Evolutionary conservation across 23 red algal species (phyloP), one percentile per base, ranked within the genome.

Genomic region (Gracilaria gracilis): DNA sequence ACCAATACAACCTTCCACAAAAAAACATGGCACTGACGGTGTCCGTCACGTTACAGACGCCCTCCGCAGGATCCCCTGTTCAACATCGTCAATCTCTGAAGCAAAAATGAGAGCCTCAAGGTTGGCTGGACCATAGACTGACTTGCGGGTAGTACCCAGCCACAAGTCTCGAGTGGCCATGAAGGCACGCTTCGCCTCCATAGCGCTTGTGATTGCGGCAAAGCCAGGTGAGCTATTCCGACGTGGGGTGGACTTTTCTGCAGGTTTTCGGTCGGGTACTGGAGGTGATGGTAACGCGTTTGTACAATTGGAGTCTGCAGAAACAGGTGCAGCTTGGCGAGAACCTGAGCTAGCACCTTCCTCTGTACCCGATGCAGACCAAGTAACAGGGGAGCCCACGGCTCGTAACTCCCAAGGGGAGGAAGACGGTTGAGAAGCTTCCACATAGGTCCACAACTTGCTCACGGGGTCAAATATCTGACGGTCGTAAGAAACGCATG

Each of bases 371-470:
- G 84, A 88, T 31, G 48, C 66, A 37, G 83, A 86, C 53, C 61
- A 73, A 17, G 70, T 75, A 40, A 88, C 84, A 25, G 66, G 66
- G 28, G 66, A 72, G 28, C 84, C 84, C 24, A 88, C 49, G 28
- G 84, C 71, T 42, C 65, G 64, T 35, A 82, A 59, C 53, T 82
- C 79, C 79, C 79, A 82, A 33, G 79, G 79, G 1, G 79, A 82
- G 0, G 84, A 88, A 16, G 84, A 75, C 25, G 84, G 84, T 20
- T 88, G 65, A 57, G 50, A 58, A 14, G 84, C 84, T 24, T 75
- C 84, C 20, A 88, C 84, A 77, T 88, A 88, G 9, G 70, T 88
- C 84, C 84, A 88, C 21, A 88, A 64, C 84, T 88, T 88, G 65
- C 70, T 88, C 17, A 58, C 84, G 50, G 66, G 84, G 70, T 88